Evolutionary conservation across 2,329 filamentous ascomycete species (phyloP), one percentile per base, ranked within the genome.

Genomic region (Pseudopyrenochaeta lycopersici): DNA sequence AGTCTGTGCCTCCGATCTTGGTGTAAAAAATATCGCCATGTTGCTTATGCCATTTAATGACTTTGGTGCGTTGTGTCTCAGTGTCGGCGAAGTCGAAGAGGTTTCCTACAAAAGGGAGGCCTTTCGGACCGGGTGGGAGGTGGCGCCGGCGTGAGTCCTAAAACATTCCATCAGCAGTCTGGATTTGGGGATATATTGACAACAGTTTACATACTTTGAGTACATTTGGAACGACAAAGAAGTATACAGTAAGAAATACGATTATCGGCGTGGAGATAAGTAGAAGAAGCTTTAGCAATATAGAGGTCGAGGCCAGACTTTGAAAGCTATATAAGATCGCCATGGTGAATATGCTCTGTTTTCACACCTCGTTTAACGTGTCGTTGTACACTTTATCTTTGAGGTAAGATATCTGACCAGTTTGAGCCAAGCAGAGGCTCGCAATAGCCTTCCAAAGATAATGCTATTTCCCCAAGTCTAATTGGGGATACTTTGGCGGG

Each of bases 21-120:
- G 75, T 77, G 52, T 77, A 73, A 39, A 77, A 76, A 2, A 78
- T 56, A 36, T 75, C 65, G 7, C 76, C 76, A 47, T 75, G 76
- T 62, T 75, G 55, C 31, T 65, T 60, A 29, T 68, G 63, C 76
- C 77, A 77, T 44, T 62, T 57, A 4, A 64, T 60, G 2, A 72
- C 71, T 58, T 75, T 74, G 17, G 55, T 48, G 12, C 69, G 66
- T 2, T 70, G 66, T 11, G 55, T 44, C 42, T 78, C 74, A 5
- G 67, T 67, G 30, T 77, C 71, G 14, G 67, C 63, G 2, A 78
- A 66, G 39, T 77, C 73, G 35, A 76, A 59, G 29, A 77, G 65
- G 46, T 75, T 77, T 0, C 77, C 77, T 2, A 79, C 63, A 33
- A 79, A 74, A 2, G 77, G 76, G 2, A 77, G 67, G 1, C 76